Evolutionary conservation across 129 eudicot species (phyloP), one percentile per base, ranked within the genome.

Genomic region (Helianthus tuberosus): DNA sequence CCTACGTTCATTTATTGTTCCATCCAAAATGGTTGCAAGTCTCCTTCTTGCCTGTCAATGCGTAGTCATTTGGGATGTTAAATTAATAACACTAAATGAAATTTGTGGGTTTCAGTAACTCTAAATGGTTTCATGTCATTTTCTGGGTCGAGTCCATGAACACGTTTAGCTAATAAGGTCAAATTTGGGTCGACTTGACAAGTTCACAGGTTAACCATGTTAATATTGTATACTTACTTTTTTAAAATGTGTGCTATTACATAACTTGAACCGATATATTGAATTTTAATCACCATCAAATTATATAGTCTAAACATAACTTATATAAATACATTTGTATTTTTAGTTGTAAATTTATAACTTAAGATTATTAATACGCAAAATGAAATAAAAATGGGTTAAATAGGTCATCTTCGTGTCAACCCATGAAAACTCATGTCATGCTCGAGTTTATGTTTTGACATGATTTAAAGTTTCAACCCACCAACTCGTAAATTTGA

Each of bases 11-110:
- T 78, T 68, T 55, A 92, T 77, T 57, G 76, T 53, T 8, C 74
- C 57, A 57, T 84, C 88, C 68, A 92, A 77, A 64, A 89, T 77
- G 0, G 88, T 79, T 83, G 86, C 89, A 14, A 92, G 94, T 25
- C 72, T 89, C 75, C 90, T 77, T 29, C 98, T 84, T 11, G 98
- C 96, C 97, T 92, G 38, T 23, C 85, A 89, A 48, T n/a, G 1
- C 8, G 58, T 51, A 54, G 41, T 47, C 29, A 63, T 38, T 23
- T 1, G 3, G 41, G 11, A 7, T 13, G 6, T 59, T 15, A 38
- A 38, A 36, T 38, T 38, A 14, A 5, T 36, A 63, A 63, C 48
- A 63, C 12, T 8, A 3, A 0, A 11, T 25, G 35, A 44, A 6
- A 6, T 44, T 68, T 2, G 6, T 0, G 10, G 16, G 20, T 16